Conservation (phyloP, 2,329 filamentous ascomycete species). For the Neoascochyta sp. region DNA sequence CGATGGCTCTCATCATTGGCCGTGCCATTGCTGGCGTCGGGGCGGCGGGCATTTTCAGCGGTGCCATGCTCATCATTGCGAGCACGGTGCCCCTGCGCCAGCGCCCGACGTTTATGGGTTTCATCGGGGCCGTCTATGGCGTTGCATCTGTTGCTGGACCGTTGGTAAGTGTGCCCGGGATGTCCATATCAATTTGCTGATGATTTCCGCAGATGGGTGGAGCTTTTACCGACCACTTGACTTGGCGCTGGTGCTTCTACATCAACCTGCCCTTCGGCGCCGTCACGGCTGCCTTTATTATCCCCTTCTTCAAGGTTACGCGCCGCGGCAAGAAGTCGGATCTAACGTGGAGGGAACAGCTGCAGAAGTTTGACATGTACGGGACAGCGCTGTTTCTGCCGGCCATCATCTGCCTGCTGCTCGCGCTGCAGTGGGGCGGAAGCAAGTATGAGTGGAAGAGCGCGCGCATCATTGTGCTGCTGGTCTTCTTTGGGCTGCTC, state of each 20-base stretch:
- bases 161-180: slow-evolving; percentile 29
- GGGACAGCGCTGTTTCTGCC: slow-evolving; percentile 46
- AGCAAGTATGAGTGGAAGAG: slow-evolving; percentile 46
- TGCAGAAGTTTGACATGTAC: slow-evolving; percentile 47
- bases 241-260: slow-evolving; percentile 48
- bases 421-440: slow-evolving; percentile 52
- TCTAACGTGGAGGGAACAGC: slow-evolving; percentile 36
- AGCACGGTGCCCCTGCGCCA: slow-evolving; percentile 45
- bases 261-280: slow-evolving; percentile 52
- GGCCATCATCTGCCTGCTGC: slow-evolving; percentile 47
- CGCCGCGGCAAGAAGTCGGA: slow-evolving; percentile 33
- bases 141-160: slow-evolving; percentile 49
- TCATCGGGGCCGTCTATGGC: slow-evolving; percentile 50
- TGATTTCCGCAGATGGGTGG: slow-evolving; percentile 40
- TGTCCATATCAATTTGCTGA: slow-evolving; percentile 21
- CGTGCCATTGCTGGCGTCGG: slow-evolving; percentile 51
- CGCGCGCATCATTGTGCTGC: slow-evolving; percentile 46
- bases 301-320: slow-evolving; percentile 38
- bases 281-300: slow-evolving; percentile 41
- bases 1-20: slow-evolving; percentile 50
- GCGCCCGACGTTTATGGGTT: slow-evolving; percentile 49
- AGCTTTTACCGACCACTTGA: slow-evolving; percentile 44
- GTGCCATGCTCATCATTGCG: slow-evolving; percentile 48
- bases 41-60: slow-evolving; percentile 49
- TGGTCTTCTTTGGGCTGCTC: slow-evolving; percentile 46